These are phyloP conservation scores for Dactylonectria macrodidyma DNA, from an alignment of 2,329 filamentous ascomycete species.

Conservation along the genomic window DNA sequence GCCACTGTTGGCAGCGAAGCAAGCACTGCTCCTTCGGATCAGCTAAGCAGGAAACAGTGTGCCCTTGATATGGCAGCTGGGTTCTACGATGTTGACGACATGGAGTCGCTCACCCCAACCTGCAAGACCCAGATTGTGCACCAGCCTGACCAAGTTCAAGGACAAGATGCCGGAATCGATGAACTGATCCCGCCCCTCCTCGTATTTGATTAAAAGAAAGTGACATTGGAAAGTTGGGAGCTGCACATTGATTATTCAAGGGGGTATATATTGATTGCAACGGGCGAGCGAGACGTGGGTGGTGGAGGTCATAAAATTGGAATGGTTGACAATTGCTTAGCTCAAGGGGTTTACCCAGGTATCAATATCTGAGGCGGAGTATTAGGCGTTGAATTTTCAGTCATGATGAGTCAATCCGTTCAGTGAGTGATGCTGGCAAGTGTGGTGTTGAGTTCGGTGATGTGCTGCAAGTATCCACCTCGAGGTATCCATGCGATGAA, in stretches of 20 bases:
- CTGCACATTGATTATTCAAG: background rate
- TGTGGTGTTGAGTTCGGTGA: constrained; percentile 3
- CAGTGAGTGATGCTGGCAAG: background rate
- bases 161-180: background rate
- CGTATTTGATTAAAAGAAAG: background rate
- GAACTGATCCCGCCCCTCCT: background rate
- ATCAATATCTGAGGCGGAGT: background rate
- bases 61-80: constrained; percentile 3
- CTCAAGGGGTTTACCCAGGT: background rate
- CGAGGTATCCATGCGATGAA: too few relatives aligned
- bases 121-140: background rate
- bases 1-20: background rate
- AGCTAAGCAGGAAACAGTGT: constrained; percentile 8
- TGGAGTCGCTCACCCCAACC: background rate
- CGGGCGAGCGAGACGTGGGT: too few relatives aligned
- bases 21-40: background rate
- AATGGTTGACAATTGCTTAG: background rate
- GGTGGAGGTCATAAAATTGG: background rate
- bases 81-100: background rate
- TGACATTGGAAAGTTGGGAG: background rate
- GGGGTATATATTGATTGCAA: background rate
- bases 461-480: background rate
- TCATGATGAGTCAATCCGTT: background rate
- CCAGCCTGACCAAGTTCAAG: background rate
- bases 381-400: background rate